These are phyloP conservation scores for Besnoitia besnoiti DNA, from an alignment of 169 alveolate species.

Conservation along the genomic window DNA sequence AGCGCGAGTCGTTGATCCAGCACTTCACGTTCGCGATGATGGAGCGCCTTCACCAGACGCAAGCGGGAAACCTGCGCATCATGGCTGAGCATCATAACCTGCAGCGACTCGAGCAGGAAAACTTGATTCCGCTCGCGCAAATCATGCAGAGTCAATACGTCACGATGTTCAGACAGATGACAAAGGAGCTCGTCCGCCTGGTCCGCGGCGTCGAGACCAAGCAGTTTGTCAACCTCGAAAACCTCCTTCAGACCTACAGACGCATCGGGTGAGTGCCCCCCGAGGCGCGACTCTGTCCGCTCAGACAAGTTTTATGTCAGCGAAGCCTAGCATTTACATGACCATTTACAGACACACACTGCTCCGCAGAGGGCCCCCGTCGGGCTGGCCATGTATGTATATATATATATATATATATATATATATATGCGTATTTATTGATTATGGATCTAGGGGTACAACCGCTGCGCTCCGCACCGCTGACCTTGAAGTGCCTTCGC, in stretches of 20 bases:
- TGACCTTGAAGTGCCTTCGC: no score
- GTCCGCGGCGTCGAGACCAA: slow-evolving; percentile 10
- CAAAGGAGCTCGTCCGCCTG: slow-evolving; percentile 25
- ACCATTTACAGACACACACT: neutral
- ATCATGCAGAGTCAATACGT: slow-evolving; percentile 43
- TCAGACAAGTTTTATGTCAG: no score
- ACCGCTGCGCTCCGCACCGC: no score
- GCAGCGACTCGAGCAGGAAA: slow-evolving; percentile 54
- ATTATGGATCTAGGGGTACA: no score
- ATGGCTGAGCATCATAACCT: slow-evolving; percentile 37
- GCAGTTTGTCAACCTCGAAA: slow-evolving; percentile 54
- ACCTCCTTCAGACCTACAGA: slow-evolving; percentile 47
- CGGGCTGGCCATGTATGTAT: neutral
- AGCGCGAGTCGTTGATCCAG: slow-evolving; percentile 12
- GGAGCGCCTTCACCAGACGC: slow-evolving; percentile 34
- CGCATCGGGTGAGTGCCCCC: slow-evolving; percentile 55
- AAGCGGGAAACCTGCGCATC: slow-evolving; percentile 17
- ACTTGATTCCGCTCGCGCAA: slow-evolving; percentile 46
- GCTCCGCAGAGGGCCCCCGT: no score
- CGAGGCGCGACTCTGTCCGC: neutral
- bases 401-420: neutral
- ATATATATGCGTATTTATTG: neutral
- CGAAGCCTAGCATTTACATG: no score
- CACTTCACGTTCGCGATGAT: slow-evolving; percentile 39
- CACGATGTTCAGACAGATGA: slow-evolving; percentile 6